Base-by-base conservation (phyloP, 768 basidiomycete species). In the Psilocybe azurescens region DNA sequence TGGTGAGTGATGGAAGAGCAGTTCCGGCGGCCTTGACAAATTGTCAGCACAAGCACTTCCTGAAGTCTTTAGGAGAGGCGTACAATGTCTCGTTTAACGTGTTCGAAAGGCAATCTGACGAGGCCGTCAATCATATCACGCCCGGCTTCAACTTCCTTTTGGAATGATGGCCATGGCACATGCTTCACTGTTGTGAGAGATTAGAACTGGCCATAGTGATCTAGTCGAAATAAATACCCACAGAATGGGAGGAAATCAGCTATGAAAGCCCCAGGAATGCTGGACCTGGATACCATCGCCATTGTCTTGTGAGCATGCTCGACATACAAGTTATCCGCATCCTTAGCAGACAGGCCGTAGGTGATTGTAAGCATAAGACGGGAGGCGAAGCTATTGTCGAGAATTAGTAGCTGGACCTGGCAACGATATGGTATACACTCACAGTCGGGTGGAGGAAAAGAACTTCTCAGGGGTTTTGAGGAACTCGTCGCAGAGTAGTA, bases 261-360 rank as follows among this genome's bases (percentile, higher is more conserved):
- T 33, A 63, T 39, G 52, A 58, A 63, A 20, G 61, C 61, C 16
- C 61, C 61, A n/a, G 61, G 61, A 24, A 58, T 63, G 20, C 56
- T 58, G 4, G 61, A 51, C 44, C 51, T 56, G 32, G 56, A 54
- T 10, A 63, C 57, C 44, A 63, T 58, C 18, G 58, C 46, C 57
- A 63, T 58, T 3, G 61, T 63, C 29, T 46, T 50, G 29, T 63
- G 56, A 5, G 61, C 61, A 8, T 58, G 61, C 7, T 46, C 41
- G 51, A 63, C 56, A 9, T 54, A 59, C 56, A 53, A 53, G 56
- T 49, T 41, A 36, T 58, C 58, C 1, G 56, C 61, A 7, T 36
- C 46, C 20, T 44, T 44, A 7, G 57, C 51, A 18, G 49, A 46
- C 11, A 63, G 46, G n/a, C 61, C 61, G 47, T 63, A 63, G 7